Base-by-base conservation (phyloP, 805 yeast species). In the Myxozyma kluyveri region DNA sequence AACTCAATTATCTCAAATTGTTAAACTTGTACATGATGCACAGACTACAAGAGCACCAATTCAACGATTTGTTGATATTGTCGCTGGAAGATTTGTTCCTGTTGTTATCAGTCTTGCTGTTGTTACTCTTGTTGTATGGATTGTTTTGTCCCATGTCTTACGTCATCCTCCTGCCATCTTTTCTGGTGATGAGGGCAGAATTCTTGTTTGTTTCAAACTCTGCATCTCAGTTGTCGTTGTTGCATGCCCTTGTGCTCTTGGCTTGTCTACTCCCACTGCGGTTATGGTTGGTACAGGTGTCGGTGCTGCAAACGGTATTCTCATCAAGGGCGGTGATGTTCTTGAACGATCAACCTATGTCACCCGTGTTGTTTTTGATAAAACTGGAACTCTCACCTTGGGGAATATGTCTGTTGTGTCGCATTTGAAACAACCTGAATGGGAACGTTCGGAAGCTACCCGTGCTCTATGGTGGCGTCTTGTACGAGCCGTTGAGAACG, bases 201-300 rank as follows among this genome's bases (percentile, higher is more conserved):
- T 82, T 57, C 82, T 80, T 66, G 79, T 79, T 3, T 84, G 91
- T 64, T 68, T 95, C 50, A 82, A 86, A 62, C 76, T 90, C 42
- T 84, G 95, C 4, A 91, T 93, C 24, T 83, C 95, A 4, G 99
- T 93, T 3, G 80, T 95, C 58, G 96, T 93, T 9, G 97, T 93
- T 45, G 99, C 99, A 1, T 93, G 99, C 69, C 99, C 99, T 0
- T 93, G 99, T 76, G 98, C 99, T 0, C 71, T 93, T 22, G 99
- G 99, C 2, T 75, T 93, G 45, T 97, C 97, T 2, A 96, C 98
- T 0, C 99, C 99, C 1, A 95, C 99, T 1, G 98, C 98, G 0
- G 88, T 93, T 9, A 93, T 95, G 97, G 99, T 93, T 1, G 99
- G 97, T 6, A 91, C 98, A 1, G 99, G 99, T 37, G 84, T 88